These are phyloP conservation scores for Jamesozyma spencerorum DNA, from an alignment of 805 yeast genomes.

Conservation along the genomic window DNA sequence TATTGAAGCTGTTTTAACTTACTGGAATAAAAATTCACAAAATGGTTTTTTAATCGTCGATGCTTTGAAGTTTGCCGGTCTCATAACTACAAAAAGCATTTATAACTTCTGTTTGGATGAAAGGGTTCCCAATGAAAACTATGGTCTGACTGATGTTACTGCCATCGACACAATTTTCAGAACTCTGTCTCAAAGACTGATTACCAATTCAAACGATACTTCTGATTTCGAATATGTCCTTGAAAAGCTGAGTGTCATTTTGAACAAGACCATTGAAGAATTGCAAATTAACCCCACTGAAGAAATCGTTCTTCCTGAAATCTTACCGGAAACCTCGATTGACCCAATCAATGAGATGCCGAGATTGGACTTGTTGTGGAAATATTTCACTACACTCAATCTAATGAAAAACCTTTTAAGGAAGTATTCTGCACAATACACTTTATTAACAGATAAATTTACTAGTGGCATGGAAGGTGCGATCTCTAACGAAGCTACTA, in stretches of 20 bases:
- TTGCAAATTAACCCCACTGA: conserved; percentile 13
- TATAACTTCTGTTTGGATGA: conserved; percentile 34
- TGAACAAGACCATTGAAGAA: conserved; percentile 14
- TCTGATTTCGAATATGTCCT: conserved; percentile 26
- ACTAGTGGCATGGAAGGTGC: conserved; percentile 28
- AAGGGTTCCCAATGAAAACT: conserved; percentile 16
- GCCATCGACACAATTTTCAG: conserved; percentile 38
- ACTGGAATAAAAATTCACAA: conserved; percentile 59
- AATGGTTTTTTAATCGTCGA: conserved; percentile 54
- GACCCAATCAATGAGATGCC: conserved; percentile 22
- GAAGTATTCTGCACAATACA: conserved; percentile 38
- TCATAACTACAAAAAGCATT: conserved; percentile 36
- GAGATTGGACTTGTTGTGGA: conserved; percentile 34
- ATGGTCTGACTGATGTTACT: conserved; percentile 37
- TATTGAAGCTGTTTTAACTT: conserved; percentile 47
- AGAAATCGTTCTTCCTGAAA: conserved; percentile 12
- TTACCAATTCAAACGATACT: conserved; percentile 15
- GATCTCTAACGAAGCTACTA: conserved; percentile 29
- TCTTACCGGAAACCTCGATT: conserved; percentile 19
- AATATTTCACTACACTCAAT: conserved; percentile 32
- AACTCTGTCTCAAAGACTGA: conserved; percentile 23
- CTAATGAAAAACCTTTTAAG: conserved; percentile 34
- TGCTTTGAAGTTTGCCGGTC: conserved; percentile 38
- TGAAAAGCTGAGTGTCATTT: conserved; percentile 18
- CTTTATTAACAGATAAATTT: conserved; percentile 24